Base-by-base conservation (phyloP, 2,329 filamentous ascomycete species). In the Botrytis sinoallii region DNA sequence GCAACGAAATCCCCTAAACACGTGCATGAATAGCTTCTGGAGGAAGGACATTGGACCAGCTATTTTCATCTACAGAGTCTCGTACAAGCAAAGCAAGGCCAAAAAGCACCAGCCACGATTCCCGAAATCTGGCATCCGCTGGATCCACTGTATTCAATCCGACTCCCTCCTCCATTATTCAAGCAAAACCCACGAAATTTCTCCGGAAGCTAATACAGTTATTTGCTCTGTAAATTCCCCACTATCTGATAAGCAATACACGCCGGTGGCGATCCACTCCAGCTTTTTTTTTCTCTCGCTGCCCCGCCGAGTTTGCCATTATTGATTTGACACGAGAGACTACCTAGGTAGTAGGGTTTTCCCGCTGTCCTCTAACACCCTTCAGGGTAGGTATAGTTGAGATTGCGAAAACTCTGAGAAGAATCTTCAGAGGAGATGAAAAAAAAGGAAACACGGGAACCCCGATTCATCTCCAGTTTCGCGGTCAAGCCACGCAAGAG, bases 201-300 rank as follows among this genome's bases (percentile, higher is more conserved):
- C 61, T 72, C 61, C 70, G 61, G 70, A 67, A 67, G 61, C 48
- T 59, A 72, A 57, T 40, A 18, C 48, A 16, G 35, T 35, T 22
- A 40, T 57, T 57, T 29, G 22, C 22, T 25, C 20, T n/a, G 29
- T n/a, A 46, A n/a, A 55, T 40, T 71, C 70, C 46, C 70, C 70
- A 65, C 70, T 71, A 22, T 42, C 70, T 71, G 70, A 71, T 71
- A 71, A 71, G 60, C 40, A 44, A 70, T 70, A 70, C 44, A 59
- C 70, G 61, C 61, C 18, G 60, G 60, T 32, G 61, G n/a, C 61
- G 48, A 72, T 67, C 61, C 70, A 72, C 61, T 59, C 61, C 70
- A 71, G 60, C 42, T 65, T 67, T 67, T 59, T 32, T 32, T 59
- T 69, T 22, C 42, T 57, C 46, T 57, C 38, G 48, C 25, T 48